Percentiles rank a stretch among this genome's conserved stretches.
phyloP scores from a whole-genome alignment of 805 yeast genomes.

The Clavispora asparagi region DNA sequence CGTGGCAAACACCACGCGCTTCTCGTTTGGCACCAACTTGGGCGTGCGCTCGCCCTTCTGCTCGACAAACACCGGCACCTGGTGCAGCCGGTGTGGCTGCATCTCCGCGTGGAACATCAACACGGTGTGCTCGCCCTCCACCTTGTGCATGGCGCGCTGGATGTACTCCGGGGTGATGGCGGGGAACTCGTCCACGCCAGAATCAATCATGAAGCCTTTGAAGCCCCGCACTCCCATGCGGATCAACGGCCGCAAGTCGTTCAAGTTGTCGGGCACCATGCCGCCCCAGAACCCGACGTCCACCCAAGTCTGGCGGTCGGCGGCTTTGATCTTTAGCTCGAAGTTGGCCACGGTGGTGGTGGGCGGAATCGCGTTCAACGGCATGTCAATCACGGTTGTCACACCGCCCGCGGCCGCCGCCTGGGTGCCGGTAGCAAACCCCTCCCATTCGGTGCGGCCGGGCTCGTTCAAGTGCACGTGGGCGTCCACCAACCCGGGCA shows the following conservation, averaged over 20 bases:
- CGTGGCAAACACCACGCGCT: conserved; percentile 13
- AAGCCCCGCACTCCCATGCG: conserved; percentile 89
- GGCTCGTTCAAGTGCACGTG: conserved; percentile 96
- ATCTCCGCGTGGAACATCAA: conserved; percentile 93
- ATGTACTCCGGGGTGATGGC: conserved; percentile 66
- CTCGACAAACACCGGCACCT: conserved; percentile 20
- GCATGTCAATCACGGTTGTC: conserved; percentile 94
- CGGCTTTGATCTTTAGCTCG: conserved; percentile 70
- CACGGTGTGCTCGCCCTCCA: conserved; percentile 61
- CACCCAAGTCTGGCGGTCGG: conserved; percentile 79
- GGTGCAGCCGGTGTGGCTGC: conserved; percentile 39
- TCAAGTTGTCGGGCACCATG: conserved; percentile 70
- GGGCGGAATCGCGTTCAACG: conserved; percentile 92
- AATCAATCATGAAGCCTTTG: conserved; percentile 86
- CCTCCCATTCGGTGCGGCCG: conserved; percentile 98
- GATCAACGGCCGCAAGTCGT: conserved; percentile 68
- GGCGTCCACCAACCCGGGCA: conserved; percentile 91
- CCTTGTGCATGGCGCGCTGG: conserved; percentile 55
- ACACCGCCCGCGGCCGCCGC: conserved; percentile 97
- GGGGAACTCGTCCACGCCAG: conserved; percentile 97
- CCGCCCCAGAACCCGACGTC: conserved; percentile 98
- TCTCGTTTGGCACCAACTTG: conserved; percentile 19
- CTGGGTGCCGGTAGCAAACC: conserved; percentile 92
- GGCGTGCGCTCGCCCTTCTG: conserved; percentile 20
- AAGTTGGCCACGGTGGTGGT: conserved; percentile 81